phyloP scores from a whole-genome alignment of 805 yeast genomes.

The Pichia gijzeniarum region DNA sequence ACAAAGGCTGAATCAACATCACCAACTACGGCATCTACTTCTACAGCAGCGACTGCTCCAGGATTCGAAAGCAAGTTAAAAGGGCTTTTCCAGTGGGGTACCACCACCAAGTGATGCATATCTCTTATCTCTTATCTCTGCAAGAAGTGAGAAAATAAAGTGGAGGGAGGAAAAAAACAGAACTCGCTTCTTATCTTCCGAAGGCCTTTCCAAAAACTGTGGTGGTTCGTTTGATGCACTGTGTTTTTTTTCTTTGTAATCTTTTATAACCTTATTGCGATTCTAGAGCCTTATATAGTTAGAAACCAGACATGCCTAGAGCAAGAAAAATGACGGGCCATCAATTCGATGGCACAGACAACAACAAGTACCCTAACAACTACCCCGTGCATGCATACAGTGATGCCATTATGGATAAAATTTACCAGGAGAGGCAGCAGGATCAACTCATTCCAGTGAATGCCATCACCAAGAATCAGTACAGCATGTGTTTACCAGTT shows the following conservation, averaged over 20 bases:
- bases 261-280: too few species aligned
- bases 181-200: background rate
- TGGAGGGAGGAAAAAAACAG: too few species aligned
- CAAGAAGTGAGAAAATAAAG: too few species aligned
- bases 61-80: background rate
- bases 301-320: background rate
- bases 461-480: slow-evolving; percentile 37
- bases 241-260: too few species aligned
- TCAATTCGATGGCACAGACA: slow-evolving; percentile 2
- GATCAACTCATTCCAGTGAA: slow-evolving; percentile 17
- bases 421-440: slow-evolving; percentile 19
- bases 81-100: slow-evolving; percentile 1
- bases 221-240: too few species aligned
- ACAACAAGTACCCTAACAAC: slow-evolving; percentile 9
- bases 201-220: too few species aligned
- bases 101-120: too few species aligned
- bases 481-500: slow-evolving; percentile 66
- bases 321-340: background rate
- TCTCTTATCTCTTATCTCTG: too few species aligned
- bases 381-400: slow-evolving; percentile 24
- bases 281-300: too few species aligned
- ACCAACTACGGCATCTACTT: too few species aligned
- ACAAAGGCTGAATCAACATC: too few species aligned
- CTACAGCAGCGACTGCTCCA: background rate
- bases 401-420: slow-evolving; percentile 7